Evolutionary conservation across 2,329 filamentous ascomycete genomes (phyloP).

Genomic region (Neopestalotiopsis sp.): DNA sequence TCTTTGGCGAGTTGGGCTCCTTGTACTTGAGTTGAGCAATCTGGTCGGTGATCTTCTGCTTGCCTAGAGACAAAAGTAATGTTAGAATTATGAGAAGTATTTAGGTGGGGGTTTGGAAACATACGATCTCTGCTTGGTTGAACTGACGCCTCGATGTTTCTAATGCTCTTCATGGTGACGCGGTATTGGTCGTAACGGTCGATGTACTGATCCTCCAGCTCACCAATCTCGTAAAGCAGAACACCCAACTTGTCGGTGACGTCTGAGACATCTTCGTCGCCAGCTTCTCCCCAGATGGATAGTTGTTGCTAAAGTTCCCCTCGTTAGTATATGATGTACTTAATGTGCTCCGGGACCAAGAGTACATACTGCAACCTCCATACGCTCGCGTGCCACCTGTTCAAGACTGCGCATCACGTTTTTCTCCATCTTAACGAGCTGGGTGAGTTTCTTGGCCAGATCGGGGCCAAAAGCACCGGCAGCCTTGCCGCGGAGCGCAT

Average conservation of each 20-base stretch:
- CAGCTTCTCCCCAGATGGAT: slow-evolving; percentile 93
- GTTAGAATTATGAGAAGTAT: slow-evolving; percentile 24
- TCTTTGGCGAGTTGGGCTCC: slow-evolving; percentile 96
- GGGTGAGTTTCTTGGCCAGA: slow-evolving; percentile 94
- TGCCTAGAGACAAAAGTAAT: slow-evolving; percentile 61
- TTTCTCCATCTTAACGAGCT: slow-evolving; percentile 99
- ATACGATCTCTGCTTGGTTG: slow-evolving; percentile 96
- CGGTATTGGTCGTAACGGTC: slow-evolving; percentile 99
- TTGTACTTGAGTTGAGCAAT: slow-evolving; percentile 99
- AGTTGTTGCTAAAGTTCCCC: slow-evolving; percentile 80
- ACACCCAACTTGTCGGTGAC: slow-evolving; percentile 99
- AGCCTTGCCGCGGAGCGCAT: slow-evolving; percentile 74
- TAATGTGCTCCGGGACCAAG: neutral
- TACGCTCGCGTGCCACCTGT: slow-evolving; percentile 90
- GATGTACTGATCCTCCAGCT: slow-evolving; percentile 97
- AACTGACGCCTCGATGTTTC: slow-evolving; percentile 98
- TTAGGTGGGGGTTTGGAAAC: slow-evolving; percentile 36
- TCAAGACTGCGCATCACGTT: slow-evolving; percentile 99
- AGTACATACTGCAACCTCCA: slow-evolving; percentile 93
- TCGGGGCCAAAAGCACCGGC: slow-evolving; percentile 83
- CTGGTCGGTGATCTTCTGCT: slow-evolving; percentile 99
- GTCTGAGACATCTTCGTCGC: slow-evolving; percentile 97
- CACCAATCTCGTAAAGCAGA: slow-evolving; percentile 96
- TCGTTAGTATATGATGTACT: neutral
- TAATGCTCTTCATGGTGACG: slow-evolving; percentile 98